These are phyloP conservation scores for Talaromyces pinophilus DNA, from an alignment of 2,329 filamentous ascomycete genomes.

Conservation along the genomic window DNA sequence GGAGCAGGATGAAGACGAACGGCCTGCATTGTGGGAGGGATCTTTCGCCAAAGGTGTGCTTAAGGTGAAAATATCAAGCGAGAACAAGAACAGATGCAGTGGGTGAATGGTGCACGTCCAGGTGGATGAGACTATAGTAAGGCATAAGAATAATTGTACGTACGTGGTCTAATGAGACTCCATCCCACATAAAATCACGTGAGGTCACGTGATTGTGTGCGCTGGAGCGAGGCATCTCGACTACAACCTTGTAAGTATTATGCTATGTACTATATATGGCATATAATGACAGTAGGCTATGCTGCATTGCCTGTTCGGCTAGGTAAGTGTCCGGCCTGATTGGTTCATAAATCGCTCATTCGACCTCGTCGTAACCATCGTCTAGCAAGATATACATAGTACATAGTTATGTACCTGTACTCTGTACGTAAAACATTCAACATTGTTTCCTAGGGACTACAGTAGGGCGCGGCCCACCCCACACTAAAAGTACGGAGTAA, in stretches of 20 bases:
- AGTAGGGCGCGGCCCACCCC: neutral
- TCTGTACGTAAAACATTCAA: neutral
- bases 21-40: slow-evolving; percentile 27
- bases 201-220: neutral
- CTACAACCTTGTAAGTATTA: neutral
- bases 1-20: slow-evolving; percentile 29
- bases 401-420: neutral
- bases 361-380: neutral
- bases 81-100: slow-evolving; percentile 1
- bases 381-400: neutral
- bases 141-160: neutral
- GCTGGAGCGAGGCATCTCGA: neutral
- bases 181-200: neutral
- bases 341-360: slow-evolving; percentile 6
- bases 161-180: neutral
- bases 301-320: neutral
- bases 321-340: neutral
- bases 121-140: neutral
- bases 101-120: neutral
- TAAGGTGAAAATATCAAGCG: neutral
- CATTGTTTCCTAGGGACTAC: neutral
- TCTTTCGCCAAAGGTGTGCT: neutral
- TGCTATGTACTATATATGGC: neutral
- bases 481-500: neutral
- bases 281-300: neutral